Conservation (phyloP, 805 yeast genomes). For the Metschnikowia chrysomelidarum region DNA sequence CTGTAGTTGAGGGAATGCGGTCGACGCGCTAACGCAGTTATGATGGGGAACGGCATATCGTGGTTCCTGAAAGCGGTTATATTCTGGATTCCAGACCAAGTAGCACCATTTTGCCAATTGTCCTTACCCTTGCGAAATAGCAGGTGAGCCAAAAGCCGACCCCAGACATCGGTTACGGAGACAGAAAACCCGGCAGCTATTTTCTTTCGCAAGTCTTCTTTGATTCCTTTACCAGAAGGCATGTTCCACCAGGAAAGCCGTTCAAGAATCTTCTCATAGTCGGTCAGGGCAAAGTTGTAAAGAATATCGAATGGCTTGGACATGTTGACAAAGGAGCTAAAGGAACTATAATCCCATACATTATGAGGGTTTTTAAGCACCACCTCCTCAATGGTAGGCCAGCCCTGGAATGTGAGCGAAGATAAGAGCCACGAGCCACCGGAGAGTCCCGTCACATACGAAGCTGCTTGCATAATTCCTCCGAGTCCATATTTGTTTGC, state of each 20-base stretch:
- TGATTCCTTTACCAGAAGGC: conserved; percentile 44
- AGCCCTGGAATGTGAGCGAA: conserved; percentile 64
- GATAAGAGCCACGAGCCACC: conserved; percentile 87
- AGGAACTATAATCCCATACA: conserved; percentile 35
- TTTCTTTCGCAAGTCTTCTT: conserved; percentile 48
- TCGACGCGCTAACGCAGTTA: conserved; percentile 35
- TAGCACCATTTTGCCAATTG: conserved; percentile 26
- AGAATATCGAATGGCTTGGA: conserved; percentile 13
- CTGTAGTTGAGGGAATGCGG: conserved; percentile 32
- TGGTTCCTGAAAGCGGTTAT: conserved; percentile 28
- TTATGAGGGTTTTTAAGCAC: conserved; percentile 31
- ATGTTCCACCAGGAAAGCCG: conserved; percentile 32
- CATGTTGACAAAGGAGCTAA: conserved; percentile 29
- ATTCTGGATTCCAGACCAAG: conserved; percentile 36
- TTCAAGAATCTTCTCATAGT: conserved; percentile 26
- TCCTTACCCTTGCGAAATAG: conserved; percentile 39
- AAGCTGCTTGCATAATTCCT: conserved; percentile 67
- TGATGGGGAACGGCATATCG: conserved; percentile 42
- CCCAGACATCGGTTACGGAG: conserved; percentile 79
- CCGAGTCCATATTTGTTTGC: conserved; percentile 51
- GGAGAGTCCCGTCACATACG: conserved; percentile 73
- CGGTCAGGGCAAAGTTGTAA: conserved; percentile 21
- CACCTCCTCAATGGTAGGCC: conserved; percentile 66
- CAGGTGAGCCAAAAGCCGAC: conserved; percentile 69
- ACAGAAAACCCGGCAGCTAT: conserved; percentile 60